phyloP scores from a whole-genome alignment of 345 rosid genomes.

The Brassica cretica region DNA sequence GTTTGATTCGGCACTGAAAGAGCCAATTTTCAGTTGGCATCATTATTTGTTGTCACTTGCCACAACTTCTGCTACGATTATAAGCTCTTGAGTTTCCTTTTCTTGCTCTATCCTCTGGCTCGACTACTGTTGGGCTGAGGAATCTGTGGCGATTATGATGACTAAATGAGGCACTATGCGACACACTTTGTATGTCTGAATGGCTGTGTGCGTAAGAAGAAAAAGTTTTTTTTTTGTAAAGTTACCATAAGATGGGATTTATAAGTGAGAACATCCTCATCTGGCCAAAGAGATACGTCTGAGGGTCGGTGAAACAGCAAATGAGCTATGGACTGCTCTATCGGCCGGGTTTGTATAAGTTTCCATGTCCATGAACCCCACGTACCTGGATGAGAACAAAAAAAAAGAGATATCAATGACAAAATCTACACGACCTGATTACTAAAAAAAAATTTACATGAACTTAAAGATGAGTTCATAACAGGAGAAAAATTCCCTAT shows the following conservation, averaged over 20 bases:
- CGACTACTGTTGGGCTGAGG: slow-evolving; percentile 47
- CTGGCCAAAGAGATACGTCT: slow-evolving; percentile 47
- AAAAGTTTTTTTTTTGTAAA: not conserved
- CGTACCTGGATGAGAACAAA: slow-evolving; percentile 47
- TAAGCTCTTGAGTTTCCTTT: slow-evolving; percentile 40
- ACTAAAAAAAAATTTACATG: too few relatives aligned
- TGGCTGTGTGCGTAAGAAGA: not conserved
- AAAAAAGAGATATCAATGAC: slow-evolving; percentile 15
- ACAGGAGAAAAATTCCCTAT: not conserved
- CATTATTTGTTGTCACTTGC: slow-evolving; percentile 29
- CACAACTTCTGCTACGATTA: slow-evolving; percentile 25
- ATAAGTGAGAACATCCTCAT: slow-evolving; percentile 32
- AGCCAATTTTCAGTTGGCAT: not conserved
- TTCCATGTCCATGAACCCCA: slow-evolving; percentile 68
- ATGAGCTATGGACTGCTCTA: slow-evolving; percentile 92
- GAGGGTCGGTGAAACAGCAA: slow-evolving; percentile 86
- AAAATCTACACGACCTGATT: not conserved
- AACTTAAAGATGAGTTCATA: not conserved
- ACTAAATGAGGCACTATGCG: slow-evolving; percentile 4
- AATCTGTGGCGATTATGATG: slow-evolving; percentile 42
- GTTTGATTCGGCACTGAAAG: slow-evolving; percentile 18
- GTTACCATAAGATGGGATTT: slow-evolving; percentile 56
- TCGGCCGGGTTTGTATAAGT: slow-evolving; percentile 76
- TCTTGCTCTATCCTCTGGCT: slow-evolving; percentile 43
- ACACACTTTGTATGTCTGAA: slow-evolving; percentile 5